Percentiles rank a stretch among this genome's conserved stretches.
Evolutionary conservation across 805 yeast genomes (phyloP).

Genomic region (Saccharomycopsis sp.): DNA sequence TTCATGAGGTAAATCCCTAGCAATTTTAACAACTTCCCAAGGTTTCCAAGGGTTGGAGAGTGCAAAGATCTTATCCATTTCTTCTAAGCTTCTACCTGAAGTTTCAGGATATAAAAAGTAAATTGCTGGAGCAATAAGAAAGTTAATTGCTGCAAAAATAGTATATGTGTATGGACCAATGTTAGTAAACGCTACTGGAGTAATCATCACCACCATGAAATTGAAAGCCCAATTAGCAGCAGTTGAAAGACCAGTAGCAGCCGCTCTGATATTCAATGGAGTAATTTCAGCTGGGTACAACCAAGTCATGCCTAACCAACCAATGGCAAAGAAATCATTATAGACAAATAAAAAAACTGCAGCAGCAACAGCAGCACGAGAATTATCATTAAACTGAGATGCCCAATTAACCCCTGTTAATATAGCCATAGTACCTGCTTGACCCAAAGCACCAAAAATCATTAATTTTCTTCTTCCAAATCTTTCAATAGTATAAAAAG

Average conservation of each 20-base stretch:
- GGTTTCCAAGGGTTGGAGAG: slow-evolving; percentile 30
- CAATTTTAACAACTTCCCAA: slow-evolving; percentile 32
- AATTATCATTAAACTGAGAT: background rate
- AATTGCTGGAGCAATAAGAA: slow-evolving; percentile 46
- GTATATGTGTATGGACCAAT: slow-evolving; percentile 41
- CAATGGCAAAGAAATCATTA: slow-evolving; percentile 34
- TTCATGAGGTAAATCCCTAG: slow-evolving; percentile 23
- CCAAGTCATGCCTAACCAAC: slow-evolving; percentile 42
- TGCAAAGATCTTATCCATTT: slow-evolving; percentile 49
- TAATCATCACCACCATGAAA: slow-evolving; percentile 41
- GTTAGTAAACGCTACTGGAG: slow-evolving; percentile 37
- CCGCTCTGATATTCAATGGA: slow-evolving; percentile 39
- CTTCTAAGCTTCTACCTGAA: slow-evolving; percentile 64
- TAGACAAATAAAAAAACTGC: slow-evolving; percentile 36
- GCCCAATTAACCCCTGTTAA: slow-evolving; percentile 28
- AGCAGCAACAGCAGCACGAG: background rate
- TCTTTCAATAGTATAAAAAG: slow-evolving; percentile 46
- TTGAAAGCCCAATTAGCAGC: slow-evolving; percentile 31
- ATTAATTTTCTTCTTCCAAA: slow-evolving; percentile 58
- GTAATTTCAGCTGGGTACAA: slow-evolving; percentile 41
- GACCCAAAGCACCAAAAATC: slow-evolving; percentile 39
- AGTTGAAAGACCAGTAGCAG: slow-evolving; percentile 41
- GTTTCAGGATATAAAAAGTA: slow-evolving; percentile 71
- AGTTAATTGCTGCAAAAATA: slow-evolving; percentile 47
- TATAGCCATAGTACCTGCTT: slow-evolving; percentile 36